These are phyloP conservation scores for Pelargonium nanum DNA, from an alignment of 345 rosid species.

Conservation along the genomic window DNA sequence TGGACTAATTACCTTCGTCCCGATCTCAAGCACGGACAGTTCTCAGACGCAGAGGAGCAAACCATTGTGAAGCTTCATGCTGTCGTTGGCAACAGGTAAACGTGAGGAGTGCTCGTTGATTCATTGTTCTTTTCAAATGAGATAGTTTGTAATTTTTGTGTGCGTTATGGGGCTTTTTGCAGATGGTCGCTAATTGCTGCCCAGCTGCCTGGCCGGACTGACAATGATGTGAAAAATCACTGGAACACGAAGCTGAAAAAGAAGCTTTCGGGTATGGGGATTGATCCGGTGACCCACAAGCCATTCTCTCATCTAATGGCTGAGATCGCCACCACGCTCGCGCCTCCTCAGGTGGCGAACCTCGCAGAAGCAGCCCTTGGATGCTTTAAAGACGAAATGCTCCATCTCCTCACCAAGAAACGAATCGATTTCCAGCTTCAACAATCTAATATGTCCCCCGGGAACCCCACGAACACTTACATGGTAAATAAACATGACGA, in stretches of 20 bases:
- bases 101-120: no score
- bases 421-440: conserved; percentile 68
- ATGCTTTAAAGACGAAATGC: conserved; percentile 98
- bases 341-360: conserved; percentile 87
- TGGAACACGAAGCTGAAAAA: conserved; percentile 95
- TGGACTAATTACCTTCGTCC: conserved; percentile 94
- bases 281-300: conserved; percentile 92
- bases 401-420: conserved; percentile 89
- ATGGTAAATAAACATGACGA: conserved; percentile 28
- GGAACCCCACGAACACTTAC: conserved; percentile 27
- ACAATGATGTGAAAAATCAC: conserved; percentile 83
- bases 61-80: conserved; percentile 77
- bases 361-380: conserved; percentile 96
- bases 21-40: conserved; percentile 75
- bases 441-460: conserved; percentile 23
- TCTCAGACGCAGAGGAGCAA: conserved; percentile 69
- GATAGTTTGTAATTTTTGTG: no score
- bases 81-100: conserved; percentile 77
- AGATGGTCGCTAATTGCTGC: conserved; percentile 96
- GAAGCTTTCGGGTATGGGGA: conserved; percentile 91
- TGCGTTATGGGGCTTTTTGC: no score
- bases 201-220: conserved; percentile 81
- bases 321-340: conserved; percentile 82
- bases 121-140: no score
- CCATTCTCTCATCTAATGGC: conserved; percentile 99